Evolutionary conservation across 768 basidiomycete genomes (phyloP).

Genomic region (Phaeotremella fagi): DNA sequence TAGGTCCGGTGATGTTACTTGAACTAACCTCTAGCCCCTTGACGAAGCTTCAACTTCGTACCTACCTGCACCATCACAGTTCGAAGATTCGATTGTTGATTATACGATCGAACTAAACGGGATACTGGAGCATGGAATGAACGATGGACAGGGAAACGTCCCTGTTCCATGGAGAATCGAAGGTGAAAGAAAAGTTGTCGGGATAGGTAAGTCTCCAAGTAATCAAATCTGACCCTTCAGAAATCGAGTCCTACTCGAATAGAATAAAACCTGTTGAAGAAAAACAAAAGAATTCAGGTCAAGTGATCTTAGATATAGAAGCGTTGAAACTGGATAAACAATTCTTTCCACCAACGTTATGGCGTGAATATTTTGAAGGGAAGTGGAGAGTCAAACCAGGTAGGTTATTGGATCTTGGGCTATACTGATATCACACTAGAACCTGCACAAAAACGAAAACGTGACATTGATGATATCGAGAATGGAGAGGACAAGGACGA

Average conservation of each 20-base stretch:
- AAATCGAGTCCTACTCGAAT: slow-evolving; percentile 42
- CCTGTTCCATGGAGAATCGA: slow-evolving; percentile 30
- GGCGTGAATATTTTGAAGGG: slow-evolving; percentile 36
- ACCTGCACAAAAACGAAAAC: slow-evolving; percentile 10
- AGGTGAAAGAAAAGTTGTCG: slow-evolving; percentile 27
- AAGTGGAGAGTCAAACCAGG: slow-evolving; percentile 1
- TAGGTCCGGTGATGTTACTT: slow-evolving; percentile 11
- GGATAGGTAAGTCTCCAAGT: slow-evolving; percentile 27
- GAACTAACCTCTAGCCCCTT: slow-evolving; percentile 18
- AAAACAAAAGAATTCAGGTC: not conserved
- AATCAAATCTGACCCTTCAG: slow-evolving; percentile 7
- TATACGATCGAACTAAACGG: slow-evolving; percentile 20
- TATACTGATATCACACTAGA: not conserved
- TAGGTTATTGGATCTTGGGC: not conserved
- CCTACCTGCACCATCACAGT: slow-evolving; percentile 17
- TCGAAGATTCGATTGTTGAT: slow-evolving; percentile 19
- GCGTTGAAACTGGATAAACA: slow-evolving; percentile 21
- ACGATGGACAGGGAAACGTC: not conserved
- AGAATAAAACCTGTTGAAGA: slow-evolving; percentile 10
- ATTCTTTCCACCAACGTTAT: slow-evolving; percentile 34
- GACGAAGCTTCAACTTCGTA: slow-evolving; percentile 15
- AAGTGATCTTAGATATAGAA: slow-evolving; percentile 18
- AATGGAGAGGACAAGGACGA: slow-evolving; percentile 17
- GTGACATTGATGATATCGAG: not conserved
- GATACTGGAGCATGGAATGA: slow-evolving; percentile 13